phyloP scores from a whole-genome alignment of 2,329 filamentous ascomycete species.

The Colletotrichum sp. region DNA sequence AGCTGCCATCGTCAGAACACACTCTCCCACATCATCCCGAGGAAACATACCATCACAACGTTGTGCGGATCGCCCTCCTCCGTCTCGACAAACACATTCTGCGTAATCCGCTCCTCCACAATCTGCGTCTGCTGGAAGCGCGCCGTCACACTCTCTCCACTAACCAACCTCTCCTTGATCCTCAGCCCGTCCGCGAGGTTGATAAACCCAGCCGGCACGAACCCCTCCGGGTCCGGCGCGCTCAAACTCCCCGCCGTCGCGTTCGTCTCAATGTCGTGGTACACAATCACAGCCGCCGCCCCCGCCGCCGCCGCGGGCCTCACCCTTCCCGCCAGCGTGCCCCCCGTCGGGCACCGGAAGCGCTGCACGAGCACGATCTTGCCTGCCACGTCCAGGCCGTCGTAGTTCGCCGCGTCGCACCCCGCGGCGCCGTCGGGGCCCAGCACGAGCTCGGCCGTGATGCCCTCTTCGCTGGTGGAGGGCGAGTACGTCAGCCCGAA shows the following conservation, averaged over 20 bases:
- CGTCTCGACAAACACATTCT: constrained; percentile 52
- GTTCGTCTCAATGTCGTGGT: constrained; percentile 33
- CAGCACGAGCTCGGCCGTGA: constrained; percentile 36
- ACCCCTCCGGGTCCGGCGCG: constrained; percentile 29
- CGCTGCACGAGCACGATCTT: constrained; percentile 39
- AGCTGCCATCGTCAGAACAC: constrained; percentile 24
- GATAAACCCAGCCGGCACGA: constrained; percentile 32
- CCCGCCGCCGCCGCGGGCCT: constrained; percentile 32
- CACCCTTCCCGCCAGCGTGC: constrained; percentile 35
- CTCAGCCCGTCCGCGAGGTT: constrained; percentile 43
- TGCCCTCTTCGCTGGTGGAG: constrained; percentile 47
- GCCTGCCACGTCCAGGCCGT: constrained; percentile 27
- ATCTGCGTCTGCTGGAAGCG: constrained; percentile 38
- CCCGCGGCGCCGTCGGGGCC: constrained; percentile 29
- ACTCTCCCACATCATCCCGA: not conserved
- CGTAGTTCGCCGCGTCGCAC: constrained; percentile 31
- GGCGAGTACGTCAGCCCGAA: constrained; percentile 49
- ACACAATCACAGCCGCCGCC: constrained; percentile 33
- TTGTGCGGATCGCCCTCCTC: constrained; percentile 47
- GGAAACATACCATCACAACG: constrained; percentile 33
- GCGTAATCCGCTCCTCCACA: constrained; percentile 44
- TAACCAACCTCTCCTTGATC: constrained; percentile 40
- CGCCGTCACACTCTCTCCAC: constrained; percentile 39
- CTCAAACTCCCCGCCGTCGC: constrained; percentile 35
- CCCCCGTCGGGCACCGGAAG: constrained; percentile 32